Evolutionary conservation across 441 rosid species (phyloP).

Genomic region (Erodium texanum): DNA sequence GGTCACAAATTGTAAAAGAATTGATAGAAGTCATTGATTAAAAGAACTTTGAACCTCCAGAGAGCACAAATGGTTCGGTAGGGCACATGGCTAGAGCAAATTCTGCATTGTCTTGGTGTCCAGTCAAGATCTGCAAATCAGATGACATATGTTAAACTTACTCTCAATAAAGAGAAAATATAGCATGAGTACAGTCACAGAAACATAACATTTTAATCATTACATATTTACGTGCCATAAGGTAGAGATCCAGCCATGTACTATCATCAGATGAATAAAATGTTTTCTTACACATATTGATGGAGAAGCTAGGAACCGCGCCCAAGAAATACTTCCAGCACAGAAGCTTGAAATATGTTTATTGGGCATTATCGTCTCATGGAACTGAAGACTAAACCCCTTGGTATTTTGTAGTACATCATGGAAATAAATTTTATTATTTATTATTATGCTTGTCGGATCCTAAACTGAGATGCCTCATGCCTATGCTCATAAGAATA

Average conservation of each 20-base stretch:
- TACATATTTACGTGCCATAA: no score
- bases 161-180: background rate
- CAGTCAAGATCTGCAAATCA: constrained; percentile 73
- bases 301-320: background rate
- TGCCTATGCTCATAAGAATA: no score
- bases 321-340: background rate
- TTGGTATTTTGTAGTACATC: no score
- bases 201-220: background rate
- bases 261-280: background rate
- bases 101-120: constrained; percentile 97
- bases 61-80: constrained; percentile 89
- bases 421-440: no score
- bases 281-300: background rate
- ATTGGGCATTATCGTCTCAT: no score
- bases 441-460: no score
- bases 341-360: no score
- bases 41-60: constrained; percentile 57
- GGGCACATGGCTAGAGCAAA: constrained; percentile 99
- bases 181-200: background rate
- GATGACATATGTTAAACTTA: constrained; percentile 8
- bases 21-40: background rate
- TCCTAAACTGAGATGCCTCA: no score
- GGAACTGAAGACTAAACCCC: no score
- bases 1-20: background rate
- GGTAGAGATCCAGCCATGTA: background rate